Evolutionary conservation across 2,329 filamentous ascomycete genomes (phyloP), one percentile per base, ranked within the genome.

Genomic region (Tolypocladium capitatum): DNA sequence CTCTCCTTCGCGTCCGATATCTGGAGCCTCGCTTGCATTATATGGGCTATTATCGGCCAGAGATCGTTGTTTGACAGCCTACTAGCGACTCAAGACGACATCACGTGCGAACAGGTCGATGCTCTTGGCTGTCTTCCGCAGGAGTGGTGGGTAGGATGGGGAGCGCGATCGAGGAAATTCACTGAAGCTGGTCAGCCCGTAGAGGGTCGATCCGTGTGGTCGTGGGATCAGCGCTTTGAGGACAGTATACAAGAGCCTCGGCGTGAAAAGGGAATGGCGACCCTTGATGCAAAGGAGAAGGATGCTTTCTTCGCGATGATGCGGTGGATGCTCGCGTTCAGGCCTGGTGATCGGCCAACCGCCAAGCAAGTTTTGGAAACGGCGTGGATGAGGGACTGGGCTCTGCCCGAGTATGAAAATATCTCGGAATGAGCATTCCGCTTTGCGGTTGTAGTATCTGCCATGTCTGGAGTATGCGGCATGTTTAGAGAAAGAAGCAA

Each of bases 1-100:
- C 43, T 45, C 31, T 45, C 43, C 43, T 45, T 45, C 43, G 43
- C 43, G n/a, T 45, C 43, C 30, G 43, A 45, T 45, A 45, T 45
- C 43, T 45, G 31, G 30, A 45, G 43, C 43, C 43, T 45, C 18
- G 43, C 43, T 45, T 45, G 43, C 30, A 45, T 16, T 34, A 45
- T 45, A 45, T 45, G 31, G 43, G 28, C 43, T 45, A 45, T 45
- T 45, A 8, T 45, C 43, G 43, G 43, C 43, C 43, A 45, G 43
- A 45, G 43, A 34, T 45, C 28, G 43, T 34, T 45, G 43, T 45
- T 45, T 45, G 31, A 45, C 21, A 32, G 43, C 43, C 30, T 45
- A 6, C 43, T 45, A 34, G 31, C 43, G 43, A 45, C 43, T 34
- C 43, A 20, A 20, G 43, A 43, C 41, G 41, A 43, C 31, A 43